Percentiles rank a stretch among this genome's conserved stretches.
Evolutionary conservation across 2,329 filamentous ascomycete genomes (phyloP).

Genomic region (Cadophora sp.): DNA sequence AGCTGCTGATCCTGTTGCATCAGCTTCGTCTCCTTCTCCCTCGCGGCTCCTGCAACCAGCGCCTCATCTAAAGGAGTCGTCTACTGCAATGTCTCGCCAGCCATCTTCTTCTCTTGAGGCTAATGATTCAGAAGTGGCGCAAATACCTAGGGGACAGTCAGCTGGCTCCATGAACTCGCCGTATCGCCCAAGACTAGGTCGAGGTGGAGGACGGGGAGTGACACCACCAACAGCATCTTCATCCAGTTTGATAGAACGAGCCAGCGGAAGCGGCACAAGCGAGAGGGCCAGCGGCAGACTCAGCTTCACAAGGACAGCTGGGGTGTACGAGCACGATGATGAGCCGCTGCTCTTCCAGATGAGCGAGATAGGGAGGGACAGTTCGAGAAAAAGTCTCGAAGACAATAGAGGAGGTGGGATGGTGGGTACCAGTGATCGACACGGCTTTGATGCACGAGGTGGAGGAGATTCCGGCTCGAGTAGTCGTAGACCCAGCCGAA

Average conservation of each 20-base stretch:
- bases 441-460: constrained; percentile 34
- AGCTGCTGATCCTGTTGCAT: constrained; percentile 47
- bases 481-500: constrained; percentile 41
- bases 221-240: constrained; percentile 44
- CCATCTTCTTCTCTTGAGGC: constrained; percentile 40
- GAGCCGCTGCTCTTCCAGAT: constrained; percentile 76
- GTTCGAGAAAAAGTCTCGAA: constrained; percentile 62
- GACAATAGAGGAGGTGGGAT: constrained; percentile 40
- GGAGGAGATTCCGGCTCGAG: constrained; percentile 42
- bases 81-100: constrained; percentile 38
- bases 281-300: constrained; percentile 49
- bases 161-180: constrained; percentile 41
- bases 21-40: constrained; percentile 40
- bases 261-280: constrained; percentile 44
- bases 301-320: constrained; percentile 51
- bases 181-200: constrained; percentile 42
- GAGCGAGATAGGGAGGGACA: constrained; percentile 68
- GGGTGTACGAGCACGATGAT: constrained; percentile 63
- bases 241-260: constrained; percentile 45
- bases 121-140: constrained; percentile 37
- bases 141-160: constrained; percentile 35
- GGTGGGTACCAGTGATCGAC: constrained; percentile 32
- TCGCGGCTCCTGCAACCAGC: constrained; percentile 43
- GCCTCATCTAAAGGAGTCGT: constrained; percentile 40
- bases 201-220: constrained; percentile 41